Evolutionary conservation across 2,329 filamentous ascomycete species (phyloP).

Genomic region (Exophiala dermatitidis): DNA sequence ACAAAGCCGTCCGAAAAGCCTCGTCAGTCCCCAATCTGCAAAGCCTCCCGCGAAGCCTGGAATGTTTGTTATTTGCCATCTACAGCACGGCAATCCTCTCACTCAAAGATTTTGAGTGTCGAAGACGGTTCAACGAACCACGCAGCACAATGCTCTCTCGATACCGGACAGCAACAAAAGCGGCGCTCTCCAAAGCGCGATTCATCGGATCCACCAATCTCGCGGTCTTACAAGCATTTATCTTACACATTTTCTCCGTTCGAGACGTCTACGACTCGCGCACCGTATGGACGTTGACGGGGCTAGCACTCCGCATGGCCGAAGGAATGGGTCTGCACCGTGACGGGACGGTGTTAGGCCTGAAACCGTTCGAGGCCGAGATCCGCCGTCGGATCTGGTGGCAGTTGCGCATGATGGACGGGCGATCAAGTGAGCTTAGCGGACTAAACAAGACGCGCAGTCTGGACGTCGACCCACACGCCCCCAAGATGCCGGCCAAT

Average conservation of each 20-base stretch:
- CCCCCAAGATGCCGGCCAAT: constrained; percentile 10
- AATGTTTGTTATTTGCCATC: no score
- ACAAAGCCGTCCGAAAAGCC: no score
- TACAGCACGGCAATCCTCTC: no score
- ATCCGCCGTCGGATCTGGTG: constrained; percentile 23
- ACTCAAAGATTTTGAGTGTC: no score
- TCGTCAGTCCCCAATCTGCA: no score
- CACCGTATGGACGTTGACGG: constrained; percentile 15
- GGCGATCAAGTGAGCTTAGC: constrained; percentile 8
- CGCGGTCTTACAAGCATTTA: background rate
- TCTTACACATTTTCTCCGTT: background rate
- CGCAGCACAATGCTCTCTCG: no score
- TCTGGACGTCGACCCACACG: constrained; percentile 1
- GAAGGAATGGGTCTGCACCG: constrained; percentile 21
- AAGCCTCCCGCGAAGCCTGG: no score
- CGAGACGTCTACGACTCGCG: background rate
- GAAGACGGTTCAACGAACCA: no score
- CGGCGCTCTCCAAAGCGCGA: no score
- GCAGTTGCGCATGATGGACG: constrained; percentile 18
- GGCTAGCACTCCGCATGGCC: constrained; percentile 19
- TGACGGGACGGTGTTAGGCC: constrained; percentile 11
- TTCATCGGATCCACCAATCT: no score
- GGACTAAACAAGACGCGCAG: constrained; percentile 6
- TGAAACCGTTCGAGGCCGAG: constrained; percentile 19
- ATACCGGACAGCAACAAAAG: no score